Conservation (phyloP, 2,329 filamentous ascomycete genomes). For the Fusarium sp. region DNA sequence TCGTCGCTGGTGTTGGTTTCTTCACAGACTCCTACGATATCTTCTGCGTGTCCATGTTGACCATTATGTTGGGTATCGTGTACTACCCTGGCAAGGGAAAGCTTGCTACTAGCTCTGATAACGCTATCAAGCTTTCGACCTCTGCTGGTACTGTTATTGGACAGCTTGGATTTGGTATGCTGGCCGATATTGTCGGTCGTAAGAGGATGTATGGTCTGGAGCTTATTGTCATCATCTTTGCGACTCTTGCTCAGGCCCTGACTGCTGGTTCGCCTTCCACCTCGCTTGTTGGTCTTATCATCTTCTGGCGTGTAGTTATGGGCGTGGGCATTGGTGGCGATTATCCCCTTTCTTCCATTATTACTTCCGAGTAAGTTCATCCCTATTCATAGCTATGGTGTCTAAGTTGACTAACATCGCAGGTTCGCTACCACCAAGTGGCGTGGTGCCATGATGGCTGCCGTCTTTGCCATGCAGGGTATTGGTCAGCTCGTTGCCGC, state of each 20-base stretch:
- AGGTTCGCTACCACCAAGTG: conserved; percentile 80
- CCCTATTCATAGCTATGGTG: accelerated
- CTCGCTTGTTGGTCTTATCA: conserved; percentile 70
- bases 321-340: conserved; percentile 59
- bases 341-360: conserved; percentile 83
- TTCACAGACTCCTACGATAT: conserved; percentile 89
- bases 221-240: conserved; percentile 81
- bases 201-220: conserved; percentile 79
- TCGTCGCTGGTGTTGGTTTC: conserved; percentile 86
- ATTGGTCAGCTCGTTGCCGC: conserved; percentile 80
- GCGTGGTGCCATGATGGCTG: conserved; percentile 86
- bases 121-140: conserved; percentile 85
- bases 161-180: conserved; percentile 78
- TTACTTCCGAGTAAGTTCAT: conserved; percentile 75
- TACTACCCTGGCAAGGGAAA: conserved; percentile 68
- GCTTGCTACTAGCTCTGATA: conserved; percentile 75
- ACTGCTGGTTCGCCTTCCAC: conserved; percentile 69
- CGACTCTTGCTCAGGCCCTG: conserved; percentile 76
- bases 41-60: conserved; percentile 78
- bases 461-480: conserved; percentile 88
- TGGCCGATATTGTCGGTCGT: conserved; percentile 80
- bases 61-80: conserved; percentile 80
- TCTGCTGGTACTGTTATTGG: conserved; percentile 85
- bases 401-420: neutral
- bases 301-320: conserved; percentile 86